Conservation (phyloP, 1,139 yeast species). For the Debaryomycetaceae sp. region DNA sequence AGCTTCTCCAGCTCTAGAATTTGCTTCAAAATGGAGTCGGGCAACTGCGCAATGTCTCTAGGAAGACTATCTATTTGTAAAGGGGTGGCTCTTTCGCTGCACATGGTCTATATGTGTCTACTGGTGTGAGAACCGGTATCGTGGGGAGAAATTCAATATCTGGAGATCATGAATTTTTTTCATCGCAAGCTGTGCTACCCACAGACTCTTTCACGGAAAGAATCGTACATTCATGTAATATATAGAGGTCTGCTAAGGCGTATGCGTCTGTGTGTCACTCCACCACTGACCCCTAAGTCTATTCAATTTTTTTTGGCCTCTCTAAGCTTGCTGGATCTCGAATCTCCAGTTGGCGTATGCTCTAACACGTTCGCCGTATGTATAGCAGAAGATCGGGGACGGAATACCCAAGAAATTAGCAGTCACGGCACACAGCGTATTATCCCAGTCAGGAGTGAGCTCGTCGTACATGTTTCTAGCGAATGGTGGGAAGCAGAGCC, state of each 20-base stretch:
- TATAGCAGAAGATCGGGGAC: constrained; percentile 40
- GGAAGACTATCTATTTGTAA: constrained; percentile 10
- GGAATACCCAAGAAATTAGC: constrained; percentile 41
- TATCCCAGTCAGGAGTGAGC: constrained; percentile 46
- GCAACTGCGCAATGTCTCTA: constrained; percentile 24
- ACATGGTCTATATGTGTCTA: not conserved
- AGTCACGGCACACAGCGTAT: constrained; percentile 41
- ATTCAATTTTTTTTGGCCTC: constrained; percentile 32
- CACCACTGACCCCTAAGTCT: constrained; percentile 15
- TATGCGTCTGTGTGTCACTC: not conserved
- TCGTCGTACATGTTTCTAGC: constrained; percentile 37
- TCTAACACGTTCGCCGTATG: constrained; percentile 39
- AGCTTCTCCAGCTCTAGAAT: constrained; percentile 26
- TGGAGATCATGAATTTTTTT: not conserved
- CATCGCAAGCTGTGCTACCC: not conserved
- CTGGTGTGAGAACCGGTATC: not conserved
- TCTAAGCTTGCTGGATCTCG: constrained; percentile 27
- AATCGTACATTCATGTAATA: no score
- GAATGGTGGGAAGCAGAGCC: constrained; percentile 43
- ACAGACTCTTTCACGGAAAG: no score
- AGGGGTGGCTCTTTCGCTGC: not conserved
- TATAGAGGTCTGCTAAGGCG: no score
- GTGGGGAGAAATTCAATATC: not conserved
- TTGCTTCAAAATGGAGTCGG: constrained; percentile 22
- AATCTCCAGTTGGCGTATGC: constrained; percentile 32